These are phyloP conservation scores for Didymella keratinophila DNA, from an alignment of 2,329 filamentous ascomycete species.

Conservation along the genomic window DNA sequence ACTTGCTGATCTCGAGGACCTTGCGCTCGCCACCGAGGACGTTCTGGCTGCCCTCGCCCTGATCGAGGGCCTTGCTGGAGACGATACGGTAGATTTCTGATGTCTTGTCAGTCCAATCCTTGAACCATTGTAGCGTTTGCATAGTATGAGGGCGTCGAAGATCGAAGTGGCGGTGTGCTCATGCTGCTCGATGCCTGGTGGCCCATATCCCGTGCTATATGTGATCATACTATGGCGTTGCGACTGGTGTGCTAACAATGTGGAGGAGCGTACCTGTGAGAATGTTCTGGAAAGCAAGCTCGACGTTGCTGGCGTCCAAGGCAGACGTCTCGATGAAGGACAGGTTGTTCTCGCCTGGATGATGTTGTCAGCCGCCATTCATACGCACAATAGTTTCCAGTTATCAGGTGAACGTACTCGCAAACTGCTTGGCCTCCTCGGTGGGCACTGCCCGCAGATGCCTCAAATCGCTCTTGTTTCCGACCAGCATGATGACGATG, in stretches of 20 bases:
- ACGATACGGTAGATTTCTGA: slow-evolving; percentile 99
- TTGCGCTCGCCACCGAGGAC: slow-evolving; percentile 78
- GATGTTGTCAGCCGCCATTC: slow-evolving; percentile 20
- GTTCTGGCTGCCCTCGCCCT: slow-evolving; percentile 80
- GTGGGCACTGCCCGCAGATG: slow-evolving; percentile 96
- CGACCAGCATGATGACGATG: slow-evolving; percentile 99
- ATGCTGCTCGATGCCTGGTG: not conserved
- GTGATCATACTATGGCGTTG: not conserved
- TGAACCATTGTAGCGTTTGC: not conserved
- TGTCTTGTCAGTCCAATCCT: slow-evolving; percentile 15
- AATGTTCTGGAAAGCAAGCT: slow-evolving; percentile 99
- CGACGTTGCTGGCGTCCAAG: slow-evolving; percentile 97
- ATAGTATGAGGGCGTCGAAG: not conserved
- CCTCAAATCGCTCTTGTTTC: slow-evolving; percentile 99
- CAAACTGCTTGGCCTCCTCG: slow-evolving; percentile 97
- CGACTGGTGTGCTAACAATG: not conserved
- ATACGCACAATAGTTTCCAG: not conserved
- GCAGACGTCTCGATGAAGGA: slow-evolving; percentile 99
- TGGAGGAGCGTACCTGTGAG: slow-evolving; percentile 76
- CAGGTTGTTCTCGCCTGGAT: slow-evolving; percentile 89
- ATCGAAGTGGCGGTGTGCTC: slow-evolving; percentile 13
- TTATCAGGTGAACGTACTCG: slow-evolving; percentile 69
- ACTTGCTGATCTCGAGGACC: slow-evolving; percentile 83
- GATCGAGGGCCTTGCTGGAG: slow-evolving; percentile 95
- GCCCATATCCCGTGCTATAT: not conserved